Percentiles rank a stretch among this genome's conserved stretches.
These are phyloP conservation scores for Rhodotorula glutinis DNA, from an alignment of 1,284 basidiomycete genomes.

Conservation along the genomic window DNA sequence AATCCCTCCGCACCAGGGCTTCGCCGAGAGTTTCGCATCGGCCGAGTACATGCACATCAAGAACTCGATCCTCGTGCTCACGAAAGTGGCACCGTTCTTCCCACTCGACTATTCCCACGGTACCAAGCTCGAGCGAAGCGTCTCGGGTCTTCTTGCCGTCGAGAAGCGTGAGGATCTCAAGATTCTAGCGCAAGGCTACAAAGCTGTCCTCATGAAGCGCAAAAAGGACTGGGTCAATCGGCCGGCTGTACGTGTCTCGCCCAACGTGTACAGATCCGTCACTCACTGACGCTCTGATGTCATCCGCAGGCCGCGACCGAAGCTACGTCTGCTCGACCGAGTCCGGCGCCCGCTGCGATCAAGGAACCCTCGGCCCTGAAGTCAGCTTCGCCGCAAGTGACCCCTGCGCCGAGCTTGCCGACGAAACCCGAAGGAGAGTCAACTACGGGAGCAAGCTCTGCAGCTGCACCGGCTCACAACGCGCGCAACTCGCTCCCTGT, in stretches of 20 bases:
- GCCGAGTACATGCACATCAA: slow-evolving; percentile 89
- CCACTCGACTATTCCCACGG: slow-evolving; percentile 61
- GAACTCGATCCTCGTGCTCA: slow-evolving; percentile 83
- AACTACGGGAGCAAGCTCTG: no score
- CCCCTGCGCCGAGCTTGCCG: neutral
- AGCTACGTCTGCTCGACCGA: neutral
- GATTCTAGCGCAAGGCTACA: slow-evolving; percentile 65
- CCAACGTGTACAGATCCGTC: neutral
- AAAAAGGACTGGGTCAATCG: slow-evolving; percentile 36
- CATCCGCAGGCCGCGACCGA: neutral
- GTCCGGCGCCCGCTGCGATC: neutral
- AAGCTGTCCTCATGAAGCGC: slow-evolving; percentile 38
- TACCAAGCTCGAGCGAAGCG: slow-evolving; percentile 60
- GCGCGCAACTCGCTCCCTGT: neutral
- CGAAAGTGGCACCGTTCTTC: slow-evolving; percentile 82
- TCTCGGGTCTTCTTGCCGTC: slow-evolving; percentile 66
- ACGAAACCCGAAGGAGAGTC: neutral
- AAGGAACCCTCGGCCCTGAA: neutral
- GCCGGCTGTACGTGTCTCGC: neutral
- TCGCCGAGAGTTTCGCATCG: slow-evolving; percentile 48
- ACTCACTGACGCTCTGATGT: neutral
- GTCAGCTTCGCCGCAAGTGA: neutral
- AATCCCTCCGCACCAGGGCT: slow-evolving; percentile 52
- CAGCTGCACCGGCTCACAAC: no score
- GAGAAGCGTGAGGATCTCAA: slow-evolving; percentile 66